Percentiles rank a stretch among this genome's conserved stretches.
These are phyloP conservation scores for Lactifluus echinatus DNA, from an alignment of 768 basidiomycete genomes.

Conservation along the genomic window DNA sequence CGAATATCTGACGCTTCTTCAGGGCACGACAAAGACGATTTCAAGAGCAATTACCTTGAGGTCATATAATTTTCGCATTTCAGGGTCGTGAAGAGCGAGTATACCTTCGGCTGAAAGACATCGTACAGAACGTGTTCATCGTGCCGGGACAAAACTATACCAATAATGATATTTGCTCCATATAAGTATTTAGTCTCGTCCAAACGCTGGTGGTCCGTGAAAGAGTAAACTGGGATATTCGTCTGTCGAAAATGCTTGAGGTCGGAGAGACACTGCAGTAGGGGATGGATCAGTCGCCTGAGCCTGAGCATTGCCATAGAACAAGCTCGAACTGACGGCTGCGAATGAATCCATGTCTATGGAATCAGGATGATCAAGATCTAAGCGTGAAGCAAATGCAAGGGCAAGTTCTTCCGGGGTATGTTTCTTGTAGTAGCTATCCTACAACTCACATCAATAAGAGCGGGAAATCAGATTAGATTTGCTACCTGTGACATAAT, in stretches of 20 bases:
- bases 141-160: slow-evolving; percentile 32
- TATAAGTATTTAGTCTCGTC: slow-evolving; percentile 82
- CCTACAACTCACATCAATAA: slow-evolving; percentile 37
- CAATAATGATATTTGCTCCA: slow-evolving; percentile 87
- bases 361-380: slow-evolving; percentile 89
- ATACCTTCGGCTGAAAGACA: slow-evolving; percentile 73
- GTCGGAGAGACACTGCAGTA: slow-evolving; percentile 66
- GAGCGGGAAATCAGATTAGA: not conserved
- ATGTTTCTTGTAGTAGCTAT: slow-evolving; percentile 88
- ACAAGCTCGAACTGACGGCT: slow-evolving; percentile 38
- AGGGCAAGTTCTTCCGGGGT: slow-evolving; percentile 67
- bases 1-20: slow-evolving; percentile 51
- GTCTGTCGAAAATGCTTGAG: slow-evolving; percentile 76
- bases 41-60: slow-evolving; percentile 51
- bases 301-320: slow-evolving; percentile 1
- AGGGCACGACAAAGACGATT: not conserved
- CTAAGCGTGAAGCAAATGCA: slow-evolving; percentile 74
- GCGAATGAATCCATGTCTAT: slow-evolving; percentile 88
- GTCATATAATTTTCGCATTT: slow-evolving; percentile 76
- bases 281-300: not conserved
- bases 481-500: slow-evolving; percentile 74
- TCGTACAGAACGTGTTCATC: not conserved
- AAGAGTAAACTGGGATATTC: slow-evolving; percentile 93
- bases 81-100: slow-evolving; percentile 77
- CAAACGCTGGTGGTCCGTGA: slow-evolving; percentile 77